These are phyloP conservation scores for Scedosporium apiospermum DNA, from an alignment of 2,329 filamentous ascomycete species.

Conservation along the genomic window DNA sequence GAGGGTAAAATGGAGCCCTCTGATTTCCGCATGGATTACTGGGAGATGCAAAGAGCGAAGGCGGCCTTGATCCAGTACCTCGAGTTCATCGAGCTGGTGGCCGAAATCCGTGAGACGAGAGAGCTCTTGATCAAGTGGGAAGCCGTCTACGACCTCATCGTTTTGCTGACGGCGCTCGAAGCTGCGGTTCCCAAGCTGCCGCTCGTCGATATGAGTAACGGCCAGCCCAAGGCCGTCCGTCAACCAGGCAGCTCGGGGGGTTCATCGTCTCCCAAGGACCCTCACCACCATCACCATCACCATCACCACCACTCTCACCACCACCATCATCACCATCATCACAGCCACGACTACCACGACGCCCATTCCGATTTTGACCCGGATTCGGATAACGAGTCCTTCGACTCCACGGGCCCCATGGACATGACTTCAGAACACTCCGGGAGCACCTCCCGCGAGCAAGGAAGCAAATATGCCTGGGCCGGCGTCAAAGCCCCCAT, in stretches of 20 bases:
- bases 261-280: conserved; percentile 14
- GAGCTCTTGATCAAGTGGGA: conserved; percentile 86
- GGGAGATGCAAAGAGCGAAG: conserved; percentile 96
- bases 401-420: conserved; percentile 29
- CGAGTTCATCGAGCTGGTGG: conserved; percentile 84
- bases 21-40: conserved; percentile 88
- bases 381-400: conserved; percentile 2
- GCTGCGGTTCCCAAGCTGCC: conserved; percentile 77
- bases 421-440: conserved; percentile 23
- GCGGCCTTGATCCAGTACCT: conserved; percentile 91
- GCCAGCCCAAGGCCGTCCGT: conserved; percentile 22
- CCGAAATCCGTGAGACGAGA: conserved; percentile 76
- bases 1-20: conserved; percentile 64
- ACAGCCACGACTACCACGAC: not conserved
- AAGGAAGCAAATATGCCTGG: conserved; percentile 56
- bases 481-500: conserved; percentile 82
- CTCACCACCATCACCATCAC: conserved; percentile 16
- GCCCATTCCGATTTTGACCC: conserved; percentile 1
- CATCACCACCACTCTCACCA: not conserved
- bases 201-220: conserved; percentile 32
- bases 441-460: conserved; percentile 29
- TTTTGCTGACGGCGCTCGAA: conserved; percentile 78
- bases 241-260: conserved; percentile 16
- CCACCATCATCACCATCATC: conserved; percentile 24
- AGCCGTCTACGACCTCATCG: conserved; percentile 78